Evolutionary conservation across 2,329 filamentous ascomycete genomes (phyloP), one percentile per base, ranked within the genome.

Genomic region (Cercospora zeina): DNA sequence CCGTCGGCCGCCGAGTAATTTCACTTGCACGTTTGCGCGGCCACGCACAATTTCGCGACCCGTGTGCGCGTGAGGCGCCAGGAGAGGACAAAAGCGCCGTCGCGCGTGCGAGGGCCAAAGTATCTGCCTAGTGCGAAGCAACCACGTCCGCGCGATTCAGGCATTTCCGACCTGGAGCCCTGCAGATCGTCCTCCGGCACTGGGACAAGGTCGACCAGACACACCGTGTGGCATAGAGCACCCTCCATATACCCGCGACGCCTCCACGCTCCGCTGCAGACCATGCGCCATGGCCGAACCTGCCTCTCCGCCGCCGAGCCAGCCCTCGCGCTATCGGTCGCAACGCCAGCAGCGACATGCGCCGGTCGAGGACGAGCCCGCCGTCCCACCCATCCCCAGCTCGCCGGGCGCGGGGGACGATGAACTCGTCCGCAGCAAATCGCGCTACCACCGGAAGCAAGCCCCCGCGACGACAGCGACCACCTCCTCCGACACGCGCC

Each of bases 381-480:
- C 55, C 7, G 47, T 45, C 11, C 59, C 65, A 33, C 58, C 53
- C 21, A 51, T 58, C 42, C 61, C 65, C 27, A 63, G 54, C 34
- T 61, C 60, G 31, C 61, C 66, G 14, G 54, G 54, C 7, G 54
- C 63, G 30, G 62, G 61, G 31, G 67, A 69, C 47, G 69, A 67
- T 13, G 61, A 62, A 6, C 31, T 73, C 24, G 63, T 59, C 36
- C 67, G 71, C 37, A 72, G 69, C 64, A 70, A 69, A 58, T 73
- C 72, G n/a, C 66, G 72, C 14, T 74, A 74, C 55, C 69, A 63
- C 27, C 67, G 69, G 37, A 73, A 73, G 63, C 63, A 62, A 57
- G 31, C 30, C 33, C 58, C 51, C 30, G 53, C 61, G 37, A 10
- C 59, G 39, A 47, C 63, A 27, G 39, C 36, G 9, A 47, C 54